Evolutionary conservation across 805 yeast species (phyloP), one percentile per base, ranked within the genome.

Genomic region (Yamadazyma philogaea): DNA sequence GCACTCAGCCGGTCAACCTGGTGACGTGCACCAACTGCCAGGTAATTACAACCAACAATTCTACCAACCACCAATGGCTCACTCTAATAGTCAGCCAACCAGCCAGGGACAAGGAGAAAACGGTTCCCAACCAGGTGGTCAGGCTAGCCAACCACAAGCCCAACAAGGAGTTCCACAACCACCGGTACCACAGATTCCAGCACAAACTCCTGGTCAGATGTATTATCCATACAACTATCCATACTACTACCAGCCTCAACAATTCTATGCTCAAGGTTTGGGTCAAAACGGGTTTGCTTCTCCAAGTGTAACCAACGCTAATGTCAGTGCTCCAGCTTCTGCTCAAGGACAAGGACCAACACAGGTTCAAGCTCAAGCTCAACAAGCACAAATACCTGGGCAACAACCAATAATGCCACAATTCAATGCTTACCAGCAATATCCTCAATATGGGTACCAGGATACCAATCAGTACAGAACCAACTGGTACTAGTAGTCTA

Each of bases 361-460:
- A n/a, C 40, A 27, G 17, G 22, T 12, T 39, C 47, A 43, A 24
- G 53, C 50, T 22, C 62, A 50, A 37, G 37, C 37, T 32, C 47
- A 38, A 36, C 59, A 48, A 27, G 19, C 34, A 7, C 32, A 12
- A n/a, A 36, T 31, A 19, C 41, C 33, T 28, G 60, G 50, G 30
- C 40, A 67, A 64, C 74, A 69, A 53, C 69, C 68, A 37, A 52
- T 55, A 45, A 58, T 61, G 44, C 74, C 73, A 20, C 73, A 69
- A 55, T 70, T 64, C 50, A 72, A 66, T 33, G 73, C 61, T n/a
- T 70, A 68, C 52, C 75, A 70, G 53, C 75, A 70, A 53, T 70
- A 68, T 55, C 74, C 75, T 10, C 75, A 70, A 55, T 70, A 68
- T 49, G 64, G 71, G 47, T 70, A 68, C 56, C 75, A 68, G 51